Base-by-base conservation (phyloP, 805 yeast genomes). In the Trichomonascus vanleenenianus region DNA sequence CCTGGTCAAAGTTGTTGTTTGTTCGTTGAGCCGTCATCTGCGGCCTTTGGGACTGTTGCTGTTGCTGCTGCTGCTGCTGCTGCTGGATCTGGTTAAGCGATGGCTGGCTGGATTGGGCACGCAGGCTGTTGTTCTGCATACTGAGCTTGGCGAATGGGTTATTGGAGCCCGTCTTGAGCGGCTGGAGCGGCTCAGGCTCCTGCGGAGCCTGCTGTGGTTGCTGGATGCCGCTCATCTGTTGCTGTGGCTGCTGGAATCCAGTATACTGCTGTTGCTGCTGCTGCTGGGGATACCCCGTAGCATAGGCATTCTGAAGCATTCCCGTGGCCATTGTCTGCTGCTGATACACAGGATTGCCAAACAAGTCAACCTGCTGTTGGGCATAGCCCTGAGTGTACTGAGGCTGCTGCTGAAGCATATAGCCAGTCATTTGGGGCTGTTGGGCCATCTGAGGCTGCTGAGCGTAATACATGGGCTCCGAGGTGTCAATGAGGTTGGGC, bases 81-180 rank as follows among this genome's bases (percentile, higher is more conserved):
- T 45, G 46, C 18, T 64, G 52, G 44, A 55, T 64, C 15, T 48
- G 50, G 30, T 44, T 43, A 36, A 55, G 55, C 14, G 58, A 56
- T 19, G 55, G 56, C 30, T 44, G 47, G 9, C 50, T 34, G 3
- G 57, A 20, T 25, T 35, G 43, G 15, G 47, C 42, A 12, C 41
- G 47, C 4, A 31, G 47, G n/a, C 47, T 25, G 31, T 39, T 44
- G 10, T 43, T 43, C 10, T 43, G n/a, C 22, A 49, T 42, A 47
- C 45, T 51, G 25, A 46, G 39, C 48, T 48, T 51, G 1, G 91
- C 85, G 62, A 85, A 85, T 43, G 95, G 95, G 62, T 84, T 85
- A 63, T 84, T 83, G 16, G 85, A 71, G 2, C 88, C 88, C 0
- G 89, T 81, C 51, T 75, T 72, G 53, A 79, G 65, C 3, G 86